A percentile compares a stretch with the other conserved stretches of the same genome.
Evolutionary conservation across 495 filamentous ascomycete species (phyloP).

Genomic region (Rhypophila decipiens): DNA sequence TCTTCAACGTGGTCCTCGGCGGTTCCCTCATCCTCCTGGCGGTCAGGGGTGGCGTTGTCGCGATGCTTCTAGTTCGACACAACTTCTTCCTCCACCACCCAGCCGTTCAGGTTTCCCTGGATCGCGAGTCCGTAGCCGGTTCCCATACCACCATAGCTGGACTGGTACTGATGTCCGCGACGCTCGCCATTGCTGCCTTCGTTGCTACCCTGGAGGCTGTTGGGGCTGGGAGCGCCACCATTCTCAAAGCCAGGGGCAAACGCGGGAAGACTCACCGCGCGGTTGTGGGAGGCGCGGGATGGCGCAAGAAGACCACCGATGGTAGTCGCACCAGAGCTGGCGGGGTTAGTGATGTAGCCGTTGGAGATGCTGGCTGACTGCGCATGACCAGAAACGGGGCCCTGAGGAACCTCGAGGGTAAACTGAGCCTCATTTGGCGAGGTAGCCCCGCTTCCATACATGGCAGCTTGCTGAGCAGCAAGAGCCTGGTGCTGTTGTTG

Average conservation of each 20-base stretch:
- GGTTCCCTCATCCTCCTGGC: neutral
- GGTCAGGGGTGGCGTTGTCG: neutral
- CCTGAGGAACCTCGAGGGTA: slow-evolving; percentile 49
- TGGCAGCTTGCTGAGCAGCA: slow-evolving; percentile 52
- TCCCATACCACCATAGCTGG: slow-evolving; percentile 47
- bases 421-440: slow-evolving; percentile 45
- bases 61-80: slow-evolving; percentile 34
- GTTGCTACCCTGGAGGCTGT: slow-evolving; percentile 35
- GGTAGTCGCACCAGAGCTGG: slow-evolving; percentile 54
- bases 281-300: slow-evolving; percentile 68
- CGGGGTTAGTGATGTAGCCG: slow-evolving; percentile 46
- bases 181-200: slow-evolving; percentile 35
- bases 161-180: slow-evolving; percentile 51
- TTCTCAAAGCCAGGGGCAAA: slow-evolving; percentile 49
- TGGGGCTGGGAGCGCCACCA: slow-evolving; percentile 41
- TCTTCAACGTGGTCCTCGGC: too few species aligned
- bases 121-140: slow-evolving; percentile 44
- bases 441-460: slow-evolving; percentile 52
- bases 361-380: slow-evolving; percentile 57
- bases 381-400: slow-evolving; percentile 50
- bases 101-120: slow-evolving; percentile 46
- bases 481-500: slow-evolving; percentile 62
- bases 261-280: slow-evolving; percentile 76
- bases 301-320: slow-evolving; percentile 73
- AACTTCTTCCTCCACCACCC: slow-evolving; percentile 55